Percentiles rank a stretch among this genome's conserved stretches.
phyloP scores from a whole-genome alignment of 2,329 filamentous ascomycete species.

The Phoma sp. region DNA sequence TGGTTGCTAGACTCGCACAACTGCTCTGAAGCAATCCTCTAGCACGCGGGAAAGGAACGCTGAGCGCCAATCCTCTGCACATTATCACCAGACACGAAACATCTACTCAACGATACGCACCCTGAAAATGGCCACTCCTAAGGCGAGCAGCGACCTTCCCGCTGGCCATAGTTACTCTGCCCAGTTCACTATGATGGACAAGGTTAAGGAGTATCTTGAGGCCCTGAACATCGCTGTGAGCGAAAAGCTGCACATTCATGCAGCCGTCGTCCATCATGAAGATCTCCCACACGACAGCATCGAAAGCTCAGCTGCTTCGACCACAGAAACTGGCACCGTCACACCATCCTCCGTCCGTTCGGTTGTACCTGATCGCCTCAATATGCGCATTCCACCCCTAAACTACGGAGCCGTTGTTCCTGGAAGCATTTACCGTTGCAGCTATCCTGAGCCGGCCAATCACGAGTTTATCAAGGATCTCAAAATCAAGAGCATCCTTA shows the following conservation, averaged over 20 bases:
- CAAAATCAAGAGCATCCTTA: constrained; percentile 80
- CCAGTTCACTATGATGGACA: constrained; percentile 24
- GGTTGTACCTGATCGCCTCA: constrained; percentile 42
- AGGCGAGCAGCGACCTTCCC: constrained; percentile 5
- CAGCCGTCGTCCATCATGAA: constrained; percentile 39
- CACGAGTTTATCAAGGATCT: constrained; percentile 73
- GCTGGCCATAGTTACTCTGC: constrained; percentile 12
- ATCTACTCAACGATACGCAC: neutral
- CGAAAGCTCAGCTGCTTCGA: constrained; percentile 6
- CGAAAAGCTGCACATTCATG: constrained; percentile 37
- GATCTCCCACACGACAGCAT: constrained; percentile 36
- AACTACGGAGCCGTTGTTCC: constrained; percentile 81
- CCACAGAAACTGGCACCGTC: constrained; percentile 22
- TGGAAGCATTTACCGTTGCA: constrained; percentile 79
- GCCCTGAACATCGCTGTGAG: constrained; percentile 31
- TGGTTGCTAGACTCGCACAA: neutral
- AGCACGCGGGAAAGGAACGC: neutral
- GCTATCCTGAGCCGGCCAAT: constrained; percentile 76
- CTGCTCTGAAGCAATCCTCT: neutral
- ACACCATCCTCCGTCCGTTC: constrained; percentile 34
- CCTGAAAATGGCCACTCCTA: constrained; percentile 23
- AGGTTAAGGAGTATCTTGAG: constrained; percentile 32
- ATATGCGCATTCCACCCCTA: constrained; percentile 58
- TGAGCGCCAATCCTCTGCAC: neutral
- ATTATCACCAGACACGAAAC: constrained; percentile 1